A percentile compares a stretch with the other conserved stretches of the same genome.
These are phyloP conservation scores for Diplodia intermedia DNA, from an alignment of 2,329 filamentous ascomycete genomes.

Conservation along the genomic window DNA sequence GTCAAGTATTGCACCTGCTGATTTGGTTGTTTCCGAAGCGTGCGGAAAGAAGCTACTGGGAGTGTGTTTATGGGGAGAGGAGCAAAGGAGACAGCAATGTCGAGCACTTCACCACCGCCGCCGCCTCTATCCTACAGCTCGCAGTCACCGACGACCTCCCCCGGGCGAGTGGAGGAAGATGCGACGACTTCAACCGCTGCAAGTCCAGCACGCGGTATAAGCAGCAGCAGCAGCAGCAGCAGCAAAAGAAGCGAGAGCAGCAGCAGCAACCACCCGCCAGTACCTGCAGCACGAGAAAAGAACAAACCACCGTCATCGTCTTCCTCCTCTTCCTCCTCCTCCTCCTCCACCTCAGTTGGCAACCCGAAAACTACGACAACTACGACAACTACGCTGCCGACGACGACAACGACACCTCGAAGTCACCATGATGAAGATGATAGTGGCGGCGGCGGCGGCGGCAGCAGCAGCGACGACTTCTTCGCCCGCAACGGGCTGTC, in stretches of 20 bases:
- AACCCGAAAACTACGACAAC: no score
- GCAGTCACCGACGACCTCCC: background rate
- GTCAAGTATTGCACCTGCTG: background rate
- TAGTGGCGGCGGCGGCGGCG: no score
- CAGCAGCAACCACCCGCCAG: no score
- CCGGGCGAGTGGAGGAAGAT: background rate
- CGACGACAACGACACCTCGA: background rate
- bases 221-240: background rate
- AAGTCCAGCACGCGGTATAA: no score
- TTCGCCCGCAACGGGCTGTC: constrained; percentile 32
- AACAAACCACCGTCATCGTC: background rate
- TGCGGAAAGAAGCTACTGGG: background rate
- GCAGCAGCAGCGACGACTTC: constrained; percentile 15
- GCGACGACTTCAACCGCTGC: no score
- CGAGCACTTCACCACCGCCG: background rate
- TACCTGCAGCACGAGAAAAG: background rate
- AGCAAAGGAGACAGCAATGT: background rate
- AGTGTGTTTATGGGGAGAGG: background rate
- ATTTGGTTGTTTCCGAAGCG: background rate
- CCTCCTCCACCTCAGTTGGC: background rate
- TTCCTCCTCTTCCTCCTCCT: background rate
- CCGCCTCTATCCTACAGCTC: background rate
- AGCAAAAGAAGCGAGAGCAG: background rate
- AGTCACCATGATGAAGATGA: background rate
- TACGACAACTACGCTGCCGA: background rate